These are phyloP conservation scores for Hypoxylon subgilvum DNA, from an alignment of 495 filamentous ascomycete genomes.

Conservation along the genomic window DNA sequence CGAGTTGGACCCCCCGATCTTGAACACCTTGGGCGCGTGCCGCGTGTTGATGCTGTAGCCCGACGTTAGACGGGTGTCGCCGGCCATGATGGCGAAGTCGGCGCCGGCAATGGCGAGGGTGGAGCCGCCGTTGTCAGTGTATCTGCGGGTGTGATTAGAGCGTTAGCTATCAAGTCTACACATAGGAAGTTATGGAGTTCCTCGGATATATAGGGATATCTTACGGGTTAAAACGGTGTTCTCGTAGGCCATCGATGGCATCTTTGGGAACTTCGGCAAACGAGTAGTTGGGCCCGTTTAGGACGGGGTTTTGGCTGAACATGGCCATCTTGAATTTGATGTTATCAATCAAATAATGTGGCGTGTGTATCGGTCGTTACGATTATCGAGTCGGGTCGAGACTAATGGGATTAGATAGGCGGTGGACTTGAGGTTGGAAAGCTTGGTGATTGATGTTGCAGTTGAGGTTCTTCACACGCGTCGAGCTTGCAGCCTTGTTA, in stretches of 20 bases:
- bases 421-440: constrained; percentile 24
- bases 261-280: constrained; percentile 58
- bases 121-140: constrained; percentile 96
- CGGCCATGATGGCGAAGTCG: constrained; percentile 93
- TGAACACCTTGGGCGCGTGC: constrained; percentile 92
- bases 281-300: constrained; percentile 67
- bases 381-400: constrained; percentile 2
- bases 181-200: constrained; percentile 6
- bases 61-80: constrained; percentile 90
- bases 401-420: background rate
- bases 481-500: constrained; percentile 59
- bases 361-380: background rate
- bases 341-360: background rate
- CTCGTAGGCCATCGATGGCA: constrained; percentile 53
- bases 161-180: background rate
- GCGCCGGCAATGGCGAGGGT: constrained; percentile 93
- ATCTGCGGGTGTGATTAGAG: constrained; percentile 60
- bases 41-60: constrained; percentile 99
- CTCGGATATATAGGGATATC: too few species aligned
- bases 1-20: constrained; percentile 87
- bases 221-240: constrained; percentile 96
- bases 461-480: constrained; percentile 41
- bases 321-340: constrained; percentile 55
- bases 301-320: constrained; percentile 67
- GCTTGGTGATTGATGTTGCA: constrained; percentile 6